These are phyloP conservation scores for Coemansia sp. DNA, from an alignment of 192 early-diverging fungal species.

Conservation along the genomic window DNA sequence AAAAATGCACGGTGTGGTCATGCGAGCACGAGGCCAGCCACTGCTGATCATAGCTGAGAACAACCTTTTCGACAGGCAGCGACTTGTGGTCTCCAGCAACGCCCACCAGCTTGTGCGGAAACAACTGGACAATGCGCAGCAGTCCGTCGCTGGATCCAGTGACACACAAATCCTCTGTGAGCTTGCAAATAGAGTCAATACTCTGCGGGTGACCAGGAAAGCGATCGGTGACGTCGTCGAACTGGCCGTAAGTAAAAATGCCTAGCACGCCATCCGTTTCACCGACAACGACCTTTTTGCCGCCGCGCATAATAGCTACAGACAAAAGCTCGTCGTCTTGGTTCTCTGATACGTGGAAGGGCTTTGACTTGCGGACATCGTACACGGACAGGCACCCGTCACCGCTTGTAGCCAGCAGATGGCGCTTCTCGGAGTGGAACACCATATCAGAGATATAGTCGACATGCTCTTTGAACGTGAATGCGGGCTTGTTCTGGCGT, in stretches of 20 bases:
- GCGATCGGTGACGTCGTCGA: slow-evolving; percentile 91
- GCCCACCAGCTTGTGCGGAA: slow-evolving; percentile 91
- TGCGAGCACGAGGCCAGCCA: slow-evolving; percentile 81
- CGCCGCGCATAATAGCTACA: slow-evolving; percentile 61
- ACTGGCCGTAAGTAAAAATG: slow-evolving; percentile 87
- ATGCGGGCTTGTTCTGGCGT: slow-evolving; percentile 68
- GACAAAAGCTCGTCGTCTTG: slow-evolving; percentile 96
- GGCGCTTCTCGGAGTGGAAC: slow-evolving; percentile 67
- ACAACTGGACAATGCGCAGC: slow-evolving; percentile 75
- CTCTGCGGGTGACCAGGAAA: slow-evolving; percentile 92
- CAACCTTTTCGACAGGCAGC: slow-evolving; percentile 84
- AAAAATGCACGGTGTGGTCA: slow-evolving; percentile 84
- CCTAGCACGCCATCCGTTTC: slow-evolving; percentile 85
- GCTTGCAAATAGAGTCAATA: slow-evolving; percentile 80
- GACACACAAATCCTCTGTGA: slow-evolving; percentile 78
- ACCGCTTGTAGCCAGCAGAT: slow-evolving; percentile 78
- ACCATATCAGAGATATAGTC: slow-evolving; percentile 92
- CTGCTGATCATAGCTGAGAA: slow-evolving; percentile 66
- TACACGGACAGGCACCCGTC: slow-evolving; percentile 90
- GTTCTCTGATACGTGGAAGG: slow-evolving; percentile 83
- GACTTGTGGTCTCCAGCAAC: slow-evolving; percentile 85
- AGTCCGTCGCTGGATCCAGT: slow-evolving; percentile 95
- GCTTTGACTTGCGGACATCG: slow-evolving; percentile 85
- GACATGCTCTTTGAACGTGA: slow-evolving; percentile 79
- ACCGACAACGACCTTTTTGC: slow-evolving; percentile 84